Conservation (phyloP, 176 grass and related monocot species). For the Oryza coarctata region DNA sequence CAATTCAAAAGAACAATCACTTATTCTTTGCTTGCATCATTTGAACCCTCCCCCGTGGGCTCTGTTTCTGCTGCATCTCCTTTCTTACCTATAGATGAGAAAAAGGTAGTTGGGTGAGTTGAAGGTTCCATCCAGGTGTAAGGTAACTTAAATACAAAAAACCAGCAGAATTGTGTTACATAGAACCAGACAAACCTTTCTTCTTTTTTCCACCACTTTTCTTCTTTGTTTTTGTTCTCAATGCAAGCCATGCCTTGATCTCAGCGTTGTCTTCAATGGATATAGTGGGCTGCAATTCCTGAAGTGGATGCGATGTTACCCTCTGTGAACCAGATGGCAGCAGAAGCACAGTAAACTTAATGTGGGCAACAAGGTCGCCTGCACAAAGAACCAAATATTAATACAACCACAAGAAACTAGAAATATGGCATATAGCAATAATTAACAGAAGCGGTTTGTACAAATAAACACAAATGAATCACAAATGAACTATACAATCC, state of each 20-base stretch:
- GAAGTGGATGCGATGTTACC: constrained; percentile 73
- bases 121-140: neutral
- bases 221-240: constrained; percentile 97
- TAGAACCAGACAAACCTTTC: constrained; percentile 46
- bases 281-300: constrained; percentile 53
- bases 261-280: constrained; percentile 72
- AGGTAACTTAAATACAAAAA: neutral
- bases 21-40: constrained; percentile 59
- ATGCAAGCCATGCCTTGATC: constrained; percentile 91
- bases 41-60: constrained; percentile 62
- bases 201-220: constrained; percentile 98
- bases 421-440: neutral
- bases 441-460: neutral
- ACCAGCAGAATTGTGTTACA: neutral
- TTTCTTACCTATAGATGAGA: constrained; percentile 68
- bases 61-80: constrained; percentile 68
- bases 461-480: constrained; percentile 8
- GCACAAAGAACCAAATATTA: constrained; percentile 26
- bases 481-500: neutral
- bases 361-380: constrained; percentile 96
- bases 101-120: neutral
- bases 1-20: constrained; percentile 32
- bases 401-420: neutral
- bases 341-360: constrained; percentile 94
- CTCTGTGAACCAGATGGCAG: constrained; percentile 91